Evolutionary conservation across 2,329 filamentous ascomycete genomes (phyloP), one percentile per base, ranked within the genome.

Genomic region (Clonostachys byssicola): DNA sequence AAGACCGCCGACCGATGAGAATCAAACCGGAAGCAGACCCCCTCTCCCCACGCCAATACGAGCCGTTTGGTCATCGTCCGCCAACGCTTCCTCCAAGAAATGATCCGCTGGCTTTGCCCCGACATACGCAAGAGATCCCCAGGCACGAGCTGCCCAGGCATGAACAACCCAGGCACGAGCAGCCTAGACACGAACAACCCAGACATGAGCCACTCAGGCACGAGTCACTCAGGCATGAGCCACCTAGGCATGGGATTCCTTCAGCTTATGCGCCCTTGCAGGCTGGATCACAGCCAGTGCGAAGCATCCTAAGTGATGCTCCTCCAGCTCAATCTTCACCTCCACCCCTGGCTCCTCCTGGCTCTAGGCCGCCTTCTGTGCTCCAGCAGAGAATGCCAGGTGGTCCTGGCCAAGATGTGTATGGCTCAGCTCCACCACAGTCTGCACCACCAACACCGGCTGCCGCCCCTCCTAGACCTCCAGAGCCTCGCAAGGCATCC

Each of bases 401-500:
- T 16, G 60, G 59, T 10, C 58, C 60, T 36, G 48, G 52, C 20
- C 60, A 58, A 18, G 65, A 67, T 16, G 55, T 54, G 9, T 68
- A 65, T 43, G 49, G 56, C 34, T 42, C 40, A 10, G 49, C 51
- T 14, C 54, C 62, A 16, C 55, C 63, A 42, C 57, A 59, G 36
- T 52, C 64, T 38, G 46, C 54, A 30, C 56, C 62, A 12, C 59
- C 64, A n/a, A 53, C 60, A 30, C 57, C 61, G 9, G 40, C 42
- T 14, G 53, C 51, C 5, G 67, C 67, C 9, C 62, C 67, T 30
- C 59, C 71, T 18, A 63, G 71, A 30, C 62, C 71, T 38, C 60
- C 75, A 3, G 76, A 79, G 53, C 65, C 66, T 42, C 72, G 76
- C n/a, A 85, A 84, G 65, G 82, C 75, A 8, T 83, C 80, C 13